Evolutionary conservation across 306 rosid species (phyloP), one percentile per base, ranked within the genome.

Genomic region (Ziziphus jujuba): DNA sequence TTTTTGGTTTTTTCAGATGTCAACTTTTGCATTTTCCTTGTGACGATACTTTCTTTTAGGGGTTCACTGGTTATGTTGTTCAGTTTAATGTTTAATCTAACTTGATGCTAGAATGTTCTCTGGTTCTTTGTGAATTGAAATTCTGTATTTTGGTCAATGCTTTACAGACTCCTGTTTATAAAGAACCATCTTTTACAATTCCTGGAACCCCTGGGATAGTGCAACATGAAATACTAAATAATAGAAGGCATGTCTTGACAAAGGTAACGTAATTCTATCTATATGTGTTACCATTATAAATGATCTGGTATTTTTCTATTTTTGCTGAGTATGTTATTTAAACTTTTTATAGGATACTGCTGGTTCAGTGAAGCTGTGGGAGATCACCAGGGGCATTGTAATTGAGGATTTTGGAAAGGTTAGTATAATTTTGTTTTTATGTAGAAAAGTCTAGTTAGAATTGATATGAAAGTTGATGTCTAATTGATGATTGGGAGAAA

Each of bases 341-440:
- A 55, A 64, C 70, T 77, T 68, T 63, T 52, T 40, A 35, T 80
- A 95, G 99, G 97, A 95, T 82, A 82, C 97, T 63, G 83, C 95
- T 73, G 90, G 90, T 75, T 88, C 97, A 25, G 99, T 95, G 66
- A 95, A 95, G 83, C 84, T 95, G 66, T 95, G 99, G 99, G 99
- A 95, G 90, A 80, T 95, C 61, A 95, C 99, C 36, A 88, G 80
- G 77, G 97, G 99, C 60, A 75, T 73, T 67, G 89, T 95, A 52
- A 76, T 95, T 79, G 92, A 84, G 78, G 91, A 90, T 84, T 95
- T 82, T 59, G 97, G 99, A 78, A 88, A 95, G 99, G 99, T 95
- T 73, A 70, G 20, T 56, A 45, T 56, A 14, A 67, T 56, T 69
- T 56, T 70, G 80, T 56, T 33, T 63, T 33, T 59, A 45, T 63